Percentiles rank a stretch among this genome's conserved stretches.
Evolutionary conservation across 164 flowering plant species (phyloP).

Genomic region (Euptelea pleiosperma): DNA sequence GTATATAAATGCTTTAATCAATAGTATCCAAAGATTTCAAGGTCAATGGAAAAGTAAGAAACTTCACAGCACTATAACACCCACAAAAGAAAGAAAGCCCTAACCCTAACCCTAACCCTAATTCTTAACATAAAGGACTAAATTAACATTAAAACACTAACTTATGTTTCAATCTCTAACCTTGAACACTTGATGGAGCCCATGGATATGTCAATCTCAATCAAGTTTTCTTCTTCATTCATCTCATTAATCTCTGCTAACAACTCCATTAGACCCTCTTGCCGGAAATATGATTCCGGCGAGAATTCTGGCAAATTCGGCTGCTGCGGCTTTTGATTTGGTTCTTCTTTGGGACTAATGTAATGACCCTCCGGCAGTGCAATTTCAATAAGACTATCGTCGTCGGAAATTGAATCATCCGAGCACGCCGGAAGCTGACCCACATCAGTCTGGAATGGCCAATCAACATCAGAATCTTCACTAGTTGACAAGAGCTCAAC

Average conservation of each 20-base stretch:
- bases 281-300: constrained; percentile 30
- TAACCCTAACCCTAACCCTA: no score
- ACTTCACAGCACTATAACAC: no score
- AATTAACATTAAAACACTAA: not conserved
- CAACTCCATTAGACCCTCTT: constrained; percentile 45
- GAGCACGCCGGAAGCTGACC: constrained; percentile 33
- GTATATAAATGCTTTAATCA: no score
- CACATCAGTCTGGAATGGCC: constrained; percentile 29
- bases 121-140: no score
- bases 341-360: constrained; percentile 27
- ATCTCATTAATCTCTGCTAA: constrained; percentile 58
- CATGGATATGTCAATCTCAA: constrained; percentile 64
- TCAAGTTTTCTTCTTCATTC: constrained; percentile 55
- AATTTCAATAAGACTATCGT: constrained; percentile 84
- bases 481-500: constrained; percentile 37
- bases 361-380: constrained; percentile 64
- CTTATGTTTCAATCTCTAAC: constrained; percentile 39
- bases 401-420: constrained; percentile 78
- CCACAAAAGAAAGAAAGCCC: no score
- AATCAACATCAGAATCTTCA: constrained; percentile 48
- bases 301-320: constrained; percentile 27
- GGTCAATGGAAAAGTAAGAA: no score
- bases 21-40: no score
- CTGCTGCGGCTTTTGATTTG: constrained; percentile 13
- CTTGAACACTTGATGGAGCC: constrained; percentile 52